Conservation (phyloP, 1,284 basidiomycete genomes). For the Naganishia albida region DNA sequence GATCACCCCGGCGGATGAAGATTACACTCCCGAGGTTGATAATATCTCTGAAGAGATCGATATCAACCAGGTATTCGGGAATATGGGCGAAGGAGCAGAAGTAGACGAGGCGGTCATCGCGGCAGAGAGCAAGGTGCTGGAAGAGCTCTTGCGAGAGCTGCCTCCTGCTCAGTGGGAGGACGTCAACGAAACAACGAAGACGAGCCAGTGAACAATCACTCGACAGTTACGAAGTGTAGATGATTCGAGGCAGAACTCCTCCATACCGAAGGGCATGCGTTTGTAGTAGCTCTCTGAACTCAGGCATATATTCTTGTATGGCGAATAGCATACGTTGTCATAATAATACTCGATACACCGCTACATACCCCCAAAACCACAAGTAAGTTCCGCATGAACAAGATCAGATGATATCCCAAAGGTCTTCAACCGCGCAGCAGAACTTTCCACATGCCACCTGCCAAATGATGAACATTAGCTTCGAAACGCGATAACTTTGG, state of each 20-base stretch:
- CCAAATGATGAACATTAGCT: conserved; percentile 4
- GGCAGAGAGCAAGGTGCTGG: conserved; percentile 11
- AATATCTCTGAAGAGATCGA: conserved; percentile 28
- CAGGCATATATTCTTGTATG: neutral
- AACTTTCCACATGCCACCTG: conserved; percentile 82
- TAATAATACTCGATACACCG: conserved; percentile 11
- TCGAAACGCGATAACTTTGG: neutral
- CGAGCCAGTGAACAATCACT: too few relatives aligned
- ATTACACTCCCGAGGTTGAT: conserved; percentile 16
- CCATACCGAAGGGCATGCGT: neutral
- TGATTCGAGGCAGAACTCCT: neutral
- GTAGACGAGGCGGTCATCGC: neutral
- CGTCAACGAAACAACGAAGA: neutral
- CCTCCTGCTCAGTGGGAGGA: conserved; percentile 16
- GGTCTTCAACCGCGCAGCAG: conserved; percentile 67
- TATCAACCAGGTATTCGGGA: neutral
- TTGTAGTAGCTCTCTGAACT: neutral
- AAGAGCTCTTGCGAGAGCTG: conserved; percentile 2
- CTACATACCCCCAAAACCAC: conserved; percentile 9
- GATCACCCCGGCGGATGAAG: conserved; percentile 28
- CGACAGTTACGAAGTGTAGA: neutral
- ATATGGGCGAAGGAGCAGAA: neutral
- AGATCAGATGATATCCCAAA: conserved; percentile 63
- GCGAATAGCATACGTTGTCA: conserved; percentile 1
- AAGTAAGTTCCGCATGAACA: neutral